These are phyloP conservation scores for Ottelia alismoides DNA, from an alignment of 106 monocot genomes.

Conservation along the genomic window DNA sequence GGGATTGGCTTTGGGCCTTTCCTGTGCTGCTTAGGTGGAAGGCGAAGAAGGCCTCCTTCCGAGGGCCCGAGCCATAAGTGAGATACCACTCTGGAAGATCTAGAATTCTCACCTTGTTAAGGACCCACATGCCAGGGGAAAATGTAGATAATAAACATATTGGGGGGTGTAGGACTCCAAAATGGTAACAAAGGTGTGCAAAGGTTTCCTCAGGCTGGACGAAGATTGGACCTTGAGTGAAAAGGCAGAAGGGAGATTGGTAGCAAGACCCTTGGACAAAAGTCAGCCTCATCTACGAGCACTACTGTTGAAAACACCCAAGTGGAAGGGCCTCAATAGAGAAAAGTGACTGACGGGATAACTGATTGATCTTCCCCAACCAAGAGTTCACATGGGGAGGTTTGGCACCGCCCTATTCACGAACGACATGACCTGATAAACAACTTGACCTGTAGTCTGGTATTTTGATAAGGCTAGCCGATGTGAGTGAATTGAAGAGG, in stretches of 20 bases:
- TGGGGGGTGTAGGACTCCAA: constrained; percentile 1
- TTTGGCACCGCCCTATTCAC: too few relatives aligned
- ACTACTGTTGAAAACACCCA: neutral
- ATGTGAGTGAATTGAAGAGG: too few relatives aligned
- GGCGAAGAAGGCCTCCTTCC: constrained; percentile 5
- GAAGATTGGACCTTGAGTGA: neutral
- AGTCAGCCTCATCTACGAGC: neutral
- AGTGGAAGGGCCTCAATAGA: neutral
- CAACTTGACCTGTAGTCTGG: too few relatives aligned
- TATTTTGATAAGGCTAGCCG: too few relatives aligned
- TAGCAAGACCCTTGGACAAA: neutral
- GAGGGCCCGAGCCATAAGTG: neutral
- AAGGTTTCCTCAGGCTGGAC: constrained; percentile 3
- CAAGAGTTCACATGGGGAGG: too few relatives aligned
- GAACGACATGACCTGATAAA: too few relatives aligned
- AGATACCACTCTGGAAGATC: constrained; percentile 5
- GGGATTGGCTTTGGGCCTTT: constrained; percentile 6
- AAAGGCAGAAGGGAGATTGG: neutral
- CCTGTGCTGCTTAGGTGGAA: constrained; percentile 5
- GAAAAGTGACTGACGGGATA: too few relatives aligned
- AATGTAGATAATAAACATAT: neutral
- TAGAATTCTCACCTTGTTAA: constrained; percentile 8
- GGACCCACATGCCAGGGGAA: constrained; percentile 10
- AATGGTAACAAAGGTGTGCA: constrained; percentile 1
- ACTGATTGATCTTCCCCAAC: too few relatives aligned